A percentile compares a stretch with the other conserved stretches of the same genome.
These are phyloP conservation scores for Hydnomerulius pinastri DNA, from an alignment of 768 basidiomycete species.

Conservation along the genomic window DNA sequence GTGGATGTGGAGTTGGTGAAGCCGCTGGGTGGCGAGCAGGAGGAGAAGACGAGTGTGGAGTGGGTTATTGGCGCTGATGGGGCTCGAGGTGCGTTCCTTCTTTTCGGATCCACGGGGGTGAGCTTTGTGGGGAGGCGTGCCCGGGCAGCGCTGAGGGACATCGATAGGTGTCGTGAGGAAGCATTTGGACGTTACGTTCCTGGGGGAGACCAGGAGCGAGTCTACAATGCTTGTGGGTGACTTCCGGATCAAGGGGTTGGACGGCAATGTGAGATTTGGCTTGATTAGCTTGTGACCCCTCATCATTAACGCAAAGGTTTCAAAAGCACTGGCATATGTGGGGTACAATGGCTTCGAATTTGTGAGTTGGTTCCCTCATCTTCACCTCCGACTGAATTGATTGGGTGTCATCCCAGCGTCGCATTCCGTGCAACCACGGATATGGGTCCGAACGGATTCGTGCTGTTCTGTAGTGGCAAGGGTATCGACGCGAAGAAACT, in stretches of 20 bases:
- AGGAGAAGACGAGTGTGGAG: constrained; percentile 33
- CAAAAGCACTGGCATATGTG: constrained; percentile 10
- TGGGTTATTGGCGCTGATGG: constrained; percentile 50
- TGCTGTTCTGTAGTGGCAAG: neutral
- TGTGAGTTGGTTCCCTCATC: neutral
- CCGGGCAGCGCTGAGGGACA: too few relatives aligned
- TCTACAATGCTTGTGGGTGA: constrained; percentile 43
- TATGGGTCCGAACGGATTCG: neutral
- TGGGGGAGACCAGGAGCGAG: constrained; percentile 40
- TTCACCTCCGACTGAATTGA: neutral
- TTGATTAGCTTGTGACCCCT: neutral
- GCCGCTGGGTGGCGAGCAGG: constrained; percentile 14
- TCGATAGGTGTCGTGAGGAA: constrained; percentile 43
- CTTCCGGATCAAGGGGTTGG: constrained; percentile 16
- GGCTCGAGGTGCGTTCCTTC: constrained; percentile 22
- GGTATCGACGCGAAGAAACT: neutral
- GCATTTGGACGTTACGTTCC: constrained; percentile 39
- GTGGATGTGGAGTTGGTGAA: constrained; percentile 33
- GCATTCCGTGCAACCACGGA: neutral
- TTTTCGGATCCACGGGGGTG: too few relatives aligned
- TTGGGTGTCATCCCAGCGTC: neutral
- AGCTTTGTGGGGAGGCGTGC: too few relatives aligned
- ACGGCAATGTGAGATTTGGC: constrained; percentile 8
- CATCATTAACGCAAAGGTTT: neutral
- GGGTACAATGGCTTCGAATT: constrained; percentile 1